These are phyloP conservation scores for Pyrenophora seminiperda DNA, from an alignment of 2,329 filamentous ascomycete species.

Conservation along the genomic window DNA sequence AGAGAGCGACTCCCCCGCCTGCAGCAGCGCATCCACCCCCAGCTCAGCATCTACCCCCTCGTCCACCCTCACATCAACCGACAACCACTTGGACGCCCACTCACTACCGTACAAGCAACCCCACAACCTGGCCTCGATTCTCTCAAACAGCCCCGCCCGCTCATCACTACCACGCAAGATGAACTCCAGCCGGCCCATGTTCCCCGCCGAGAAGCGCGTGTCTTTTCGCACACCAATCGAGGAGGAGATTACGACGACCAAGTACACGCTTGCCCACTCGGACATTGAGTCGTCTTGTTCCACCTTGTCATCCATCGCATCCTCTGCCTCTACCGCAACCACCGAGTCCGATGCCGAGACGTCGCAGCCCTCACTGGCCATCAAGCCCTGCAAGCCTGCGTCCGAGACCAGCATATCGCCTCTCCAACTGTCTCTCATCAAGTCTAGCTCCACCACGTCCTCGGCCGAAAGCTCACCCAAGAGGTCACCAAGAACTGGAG, in stretches of 20 bases:
- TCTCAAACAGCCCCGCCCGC: slow-evolving; percentile 52
- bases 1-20: slow-evolving; percentile 33
- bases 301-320: slow-evolving; percentile 35
- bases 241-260: slow-evolving; percentile 63
- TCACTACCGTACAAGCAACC: slow-evolving; percentile 54
- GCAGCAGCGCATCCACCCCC: slow-evolving; percentile 38
- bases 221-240: slow-evolving; percentile 61
- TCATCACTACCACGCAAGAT: slow-evolving; percentile 47
- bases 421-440: slow-evolving; percentile 14
- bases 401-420: slow-evolving; percentile 22
- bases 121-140: slow-evolving; percentile 53
- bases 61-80: slow-evolving; percentile 49
- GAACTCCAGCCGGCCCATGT: slow-evolving; percentile 53
- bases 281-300: slow-evolving; percentile 56
- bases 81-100: slow-evolving; percentile 45
- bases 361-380: slow-evolving; percentile 21
- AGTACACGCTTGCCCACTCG: slow-evolving; percentile 61
- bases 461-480: slow-evolving; percentile 34
- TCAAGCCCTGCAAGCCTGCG: slow-evolving; percentile 17
- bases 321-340: slow-evolving; percentile 15
- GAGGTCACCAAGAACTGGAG: slow-evolving; percentile 38
- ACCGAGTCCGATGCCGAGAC: slow-evolving; percentile 19
- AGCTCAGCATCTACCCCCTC: slow-evolving; percentile 48
- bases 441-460: slow-evolving; percentile 17
- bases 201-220: slow-evolving; percentile 63